Evolutionary conservation across 371 early-diverging fungal species (phyloP).

Genomic region (Zychaea mexicana): DNA sequence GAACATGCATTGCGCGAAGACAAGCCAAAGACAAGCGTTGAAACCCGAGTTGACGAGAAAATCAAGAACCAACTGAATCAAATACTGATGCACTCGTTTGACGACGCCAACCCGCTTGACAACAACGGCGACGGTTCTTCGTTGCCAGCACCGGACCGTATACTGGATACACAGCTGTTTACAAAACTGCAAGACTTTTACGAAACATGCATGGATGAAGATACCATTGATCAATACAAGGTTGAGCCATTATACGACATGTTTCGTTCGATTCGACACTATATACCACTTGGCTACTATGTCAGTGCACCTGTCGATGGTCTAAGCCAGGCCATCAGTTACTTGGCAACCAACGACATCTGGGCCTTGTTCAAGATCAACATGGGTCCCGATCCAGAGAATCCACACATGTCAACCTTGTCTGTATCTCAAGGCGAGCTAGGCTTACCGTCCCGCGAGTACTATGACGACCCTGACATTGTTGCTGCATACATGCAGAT

Average conservation of each 20-base stretch:
- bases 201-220: conserved; percentile 56
- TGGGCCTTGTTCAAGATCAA: conserved; percentile 40
- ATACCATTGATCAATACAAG: conserved; percentile 31
- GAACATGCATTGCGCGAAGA: conserved; percentile 27
- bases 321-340: conserved; percentile 17
- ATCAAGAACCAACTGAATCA: conserved; percentile 22
- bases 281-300: conserved; percentile 15
- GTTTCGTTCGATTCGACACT: conserved; percentile 31
- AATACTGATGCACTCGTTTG: conserved; percentile 18
- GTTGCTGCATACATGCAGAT: conserved; percentile 33
- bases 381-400: conserved; percentile 32
- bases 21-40: conserved; percentile 25
- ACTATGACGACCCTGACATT: conserved; percentile 43
- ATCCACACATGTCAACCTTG: conserved; percentile 27
- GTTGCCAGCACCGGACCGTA: conserved; percentile 37
- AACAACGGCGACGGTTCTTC: not conserved
- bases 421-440: conserved; percentile 43
- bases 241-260: conserved; percentile 41
- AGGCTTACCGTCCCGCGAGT: conserved; percentile 52
- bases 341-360: conserved; percentile 18
- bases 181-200: conserved; percentile 50
- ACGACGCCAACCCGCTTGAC: not conserved
- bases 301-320: conserved; percentile 1
- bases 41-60: conserved; percentile 9
- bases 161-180: conserved; percentile 44